Evolutionary conservation across 2,329 filamentous ascomycete genomes (phyloP).

Genomic region (Beauveria sp.): DNA sequence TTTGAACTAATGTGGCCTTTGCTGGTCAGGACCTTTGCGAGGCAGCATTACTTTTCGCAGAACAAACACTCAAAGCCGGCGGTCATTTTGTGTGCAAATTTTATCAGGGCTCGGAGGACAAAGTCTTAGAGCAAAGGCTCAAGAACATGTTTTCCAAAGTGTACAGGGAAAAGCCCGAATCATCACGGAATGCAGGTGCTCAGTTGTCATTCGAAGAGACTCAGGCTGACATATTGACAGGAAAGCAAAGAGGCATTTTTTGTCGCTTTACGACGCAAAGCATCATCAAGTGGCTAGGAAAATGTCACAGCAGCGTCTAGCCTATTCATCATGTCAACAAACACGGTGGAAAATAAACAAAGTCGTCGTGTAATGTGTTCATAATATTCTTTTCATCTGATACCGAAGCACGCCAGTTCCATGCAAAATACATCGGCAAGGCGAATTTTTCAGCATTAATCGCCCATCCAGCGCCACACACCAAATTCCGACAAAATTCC

Average conservation of each 20-base stretch:
- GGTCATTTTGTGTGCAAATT: slow-evolving; percentile 97
- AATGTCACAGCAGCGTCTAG: background rate
- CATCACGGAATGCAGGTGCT: slow-evolving; percentile 69
- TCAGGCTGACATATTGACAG: slow-evolving; percentile 17
- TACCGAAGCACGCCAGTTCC: slow-evolving; percentile 41
- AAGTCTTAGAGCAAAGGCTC: slow-evolving; percentile 64
- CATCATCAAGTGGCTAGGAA: background rate
- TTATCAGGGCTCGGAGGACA: slow-evolving; percentile 86
- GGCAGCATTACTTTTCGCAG: slow-evolving; percentile 77
- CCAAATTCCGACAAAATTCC: background rate
- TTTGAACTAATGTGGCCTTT: background rate
- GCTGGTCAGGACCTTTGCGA: slow-evolving; percentile 70
- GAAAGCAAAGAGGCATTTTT: slow-evolving; percentile 72
- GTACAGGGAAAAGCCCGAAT: slow-evolving; percentile 81
- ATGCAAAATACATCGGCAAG: slow-evolving; percentile 31
- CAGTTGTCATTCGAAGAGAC: background rate
- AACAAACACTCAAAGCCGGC: slow-evolving; percentile 71
- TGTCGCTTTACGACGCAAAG: slow-evolving; percentile 66
- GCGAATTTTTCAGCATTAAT: slow-evolving; percentile 22
- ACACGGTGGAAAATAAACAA: background rate
- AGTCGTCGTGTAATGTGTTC: slow-evolving; percentile 7
- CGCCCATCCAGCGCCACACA: slow-evolving; percentile 18
- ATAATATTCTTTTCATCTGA: slow-evolving; percentile 28
- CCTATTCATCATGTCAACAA: slow-evolving; percentile 23
- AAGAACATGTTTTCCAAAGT: slow-evolving; percentile 74